Conservation (phyloP, 2,329 filamentous ascomycete species). For the Claviceps sp. region DNA sequence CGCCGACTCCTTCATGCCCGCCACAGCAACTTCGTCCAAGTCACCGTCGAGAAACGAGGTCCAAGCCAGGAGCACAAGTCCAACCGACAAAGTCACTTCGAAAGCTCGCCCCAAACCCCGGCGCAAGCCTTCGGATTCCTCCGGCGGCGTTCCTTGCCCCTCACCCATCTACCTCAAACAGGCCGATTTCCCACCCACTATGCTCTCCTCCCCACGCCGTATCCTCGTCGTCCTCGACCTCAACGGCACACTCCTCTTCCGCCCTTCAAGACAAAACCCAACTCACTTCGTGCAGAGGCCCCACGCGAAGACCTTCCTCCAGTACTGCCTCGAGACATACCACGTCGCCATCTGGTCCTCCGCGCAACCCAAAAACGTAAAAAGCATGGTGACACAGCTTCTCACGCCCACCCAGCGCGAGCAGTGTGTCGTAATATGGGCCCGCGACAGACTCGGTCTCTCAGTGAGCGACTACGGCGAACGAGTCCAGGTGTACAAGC, state of each 20-base stretch:
- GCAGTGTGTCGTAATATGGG: slow-evolving; percentile 60
- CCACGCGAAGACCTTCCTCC: slow-evolving; percentile 53
- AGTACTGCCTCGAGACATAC: slow-evolving; percentile 62
- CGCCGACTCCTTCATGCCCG: neutral
- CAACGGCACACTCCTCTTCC: slow-evolving; percentile 77
- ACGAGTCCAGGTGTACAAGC: slow-evolving; percentile 83
- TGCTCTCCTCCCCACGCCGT: slow-evolving; percentile 35
- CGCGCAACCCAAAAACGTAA: slow-evolving; percentile 60
- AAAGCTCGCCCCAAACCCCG: neutral
- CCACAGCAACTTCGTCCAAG: neutral
- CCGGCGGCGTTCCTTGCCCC: slow-evolving; percentile 49
- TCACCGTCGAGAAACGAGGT: neutral
- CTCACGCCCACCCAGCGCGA: slow-evolving; percentile 40
- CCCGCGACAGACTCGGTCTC: slow-evolving; percentile 62
- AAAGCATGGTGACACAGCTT: slow-evolving; percentile 50
- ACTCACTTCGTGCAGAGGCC: slow-evolving; percentile 53
- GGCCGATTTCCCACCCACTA: slow-evolving; percentile 30
- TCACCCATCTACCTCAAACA: slow-evolving; percentile 45
- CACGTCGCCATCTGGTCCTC: slow-evolving; percentile 85
- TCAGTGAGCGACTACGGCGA: slow-evolving; percentile 46
- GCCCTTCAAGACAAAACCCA: slow-evolving; percentile 38
- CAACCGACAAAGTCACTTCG: neutral
- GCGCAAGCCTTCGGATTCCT: slow-evolving; percentile 22
- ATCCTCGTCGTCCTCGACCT: slow-evolving; percentile 82
- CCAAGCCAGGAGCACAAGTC: neutral